Conservation (phyloP, 345 rosid genomes). For the Euphorbia tirucalli region DNA sequence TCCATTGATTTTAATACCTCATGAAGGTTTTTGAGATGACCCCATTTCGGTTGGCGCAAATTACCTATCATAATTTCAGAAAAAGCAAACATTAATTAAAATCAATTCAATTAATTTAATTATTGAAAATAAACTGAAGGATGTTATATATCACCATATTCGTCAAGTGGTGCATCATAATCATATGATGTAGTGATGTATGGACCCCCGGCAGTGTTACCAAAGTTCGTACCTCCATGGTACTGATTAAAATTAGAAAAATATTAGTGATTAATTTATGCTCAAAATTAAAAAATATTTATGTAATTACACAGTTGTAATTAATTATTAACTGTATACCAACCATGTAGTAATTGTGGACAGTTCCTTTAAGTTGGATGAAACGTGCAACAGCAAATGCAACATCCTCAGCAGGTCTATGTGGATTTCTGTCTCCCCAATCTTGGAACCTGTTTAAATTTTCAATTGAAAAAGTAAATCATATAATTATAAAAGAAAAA, state of each 20-base stretch:
- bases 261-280: too few relatives aligned
- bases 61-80: conserved; percentile 10
- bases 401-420: conserved; percentile 16
- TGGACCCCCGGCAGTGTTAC: conserved; percentile 18
- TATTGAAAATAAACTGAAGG: too few relatives aligned
- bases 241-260: conserved; percentile 18
- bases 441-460: conserved; percentile 4
- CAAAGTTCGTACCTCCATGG: conserved; percentile 27
- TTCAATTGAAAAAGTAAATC: neutral
- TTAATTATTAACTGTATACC: neutral
- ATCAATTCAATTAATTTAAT: too few relatives aligned
- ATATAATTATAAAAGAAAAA: neutral
- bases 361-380: conserved; percentile 10
- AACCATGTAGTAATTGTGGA: conserved; percentile 27
- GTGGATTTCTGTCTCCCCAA: conserved; percentile 11
- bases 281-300: too few relatives aligned
- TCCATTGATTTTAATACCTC: conserved; percentile 10
- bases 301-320: too few relatives aligned
- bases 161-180: conserved; percentile 27
- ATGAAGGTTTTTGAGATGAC: conserved; percentile 17
- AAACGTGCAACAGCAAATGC: conserved; percentile 20
- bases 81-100: too few relatives aligned
- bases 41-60: conserved; percentile 19
- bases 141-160: conserved; percentile 16
- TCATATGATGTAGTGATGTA: conserved; percentile 19